Evolutionary conservation across 1,284 basidiomycete species (phyloP), one percentile per base, ranked within the genome.

Genomic region (Ceraceosorus guamensis): DNA sequence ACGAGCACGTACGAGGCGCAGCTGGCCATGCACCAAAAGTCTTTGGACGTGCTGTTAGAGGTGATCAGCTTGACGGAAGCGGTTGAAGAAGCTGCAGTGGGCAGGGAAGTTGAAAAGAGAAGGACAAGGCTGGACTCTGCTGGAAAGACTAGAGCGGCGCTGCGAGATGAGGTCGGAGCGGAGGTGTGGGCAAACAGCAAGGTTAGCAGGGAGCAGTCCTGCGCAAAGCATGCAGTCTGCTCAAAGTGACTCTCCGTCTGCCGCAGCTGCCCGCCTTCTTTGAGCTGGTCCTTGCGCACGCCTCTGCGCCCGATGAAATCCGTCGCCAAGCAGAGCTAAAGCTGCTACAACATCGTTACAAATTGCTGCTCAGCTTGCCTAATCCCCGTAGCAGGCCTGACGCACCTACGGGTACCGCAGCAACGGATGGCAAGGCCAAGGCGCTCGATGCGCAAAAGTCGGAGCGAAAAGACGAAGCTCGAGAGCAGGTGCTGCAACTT

Each of bases 401-500:
- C 33, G 58, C 57, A 0, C 57, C 59, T 10, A 61, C 59, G 14
- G 67, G 61, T 59, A 56, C 65, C 31, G 44, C 63, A 53, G 52
- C 60, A 10, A 30, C 63, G 41, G 49, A 59, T 52, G 48, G 61
- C 39, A 16, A 58, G 53, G 52, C 37, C 44, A 48, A 50, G 47
- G 52, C 56, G 41, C 24, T 24, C 24, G 51, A 63, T 8, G 70
- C 53, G n/a, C 52, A 50, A 0, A 56, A 67, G 37, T 47, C 48
- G 41, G 56, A 47, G 8, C 50, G 58, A 30, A 91, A 89, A 74
- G 66, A 69, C 5, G 66, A 73, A 14, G 62, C 86, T 11, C 79
- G 83, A 2, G 73, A 78, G n/a, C 84, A 88, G 62, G 79, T 92
- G 4, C 81, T 87, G 50, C 82, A 83, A 5, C 78, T 92, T 48